These are phyloP conservation scores for Ceratobasidium theobromae DNA, from an alignment of 1,284 basidiomycete species.

Conservation along the genomic window DNA sequence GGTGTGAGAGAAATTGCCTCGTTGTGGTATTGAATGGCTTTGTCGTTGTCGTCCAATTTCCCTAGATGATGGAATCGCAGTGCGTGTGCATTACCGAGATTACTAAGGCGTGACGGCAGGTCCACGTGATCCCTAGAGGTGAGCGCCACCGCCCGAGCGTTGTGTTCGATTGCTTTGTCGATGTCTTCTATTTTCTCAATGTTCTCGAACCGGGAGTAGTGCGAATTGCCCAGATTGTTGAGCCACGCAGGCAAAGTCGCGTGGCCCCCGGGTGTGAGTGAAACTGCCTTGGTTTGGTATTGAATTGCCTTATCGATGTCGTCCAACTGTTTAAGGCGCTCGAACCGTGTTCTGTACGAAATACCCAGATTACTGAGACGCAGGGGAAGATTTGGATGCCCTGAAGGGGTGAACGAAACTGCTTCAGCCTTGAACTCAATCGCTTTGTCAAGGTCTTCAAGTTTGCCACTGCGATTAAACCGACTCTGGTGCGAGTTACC, in stretches of 20 bases:
- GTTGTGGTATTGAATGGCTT: background rate
- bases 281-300: background rate
- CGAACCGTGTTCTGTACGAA: background rate
- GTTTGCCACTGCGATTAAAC: background rate
- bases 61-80: background rate
- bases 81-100: background rate
- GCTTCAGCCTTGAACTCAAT: background rate
- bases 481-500: background rate
- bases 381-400: background rate
- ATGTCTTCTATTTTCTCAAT: background rate
- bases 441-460: slow-evolving; percentile 1
- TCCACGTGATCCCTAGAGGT: background rate
- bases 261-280: slow-evolving; percentile 8
- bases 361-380: background rate
- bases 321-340: background rate
- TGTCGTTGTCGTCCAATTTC: background rate
- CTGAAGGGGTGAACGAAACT: background rate
- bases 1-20: background rate
- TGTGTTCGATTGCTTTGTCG: background rate
- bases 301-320: background rate
- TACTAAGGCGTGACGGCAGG: background rate
- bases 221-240: background rate
- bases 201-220: background rate
- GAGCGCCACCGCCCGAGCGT: background rate
- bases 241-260: background rate